These are phyloP conservation scores for Apiospora kogelbergensis DNA, from an alignment of 2,329 filamentous ascomycete species.

Conservation along the genomic window DNA sequence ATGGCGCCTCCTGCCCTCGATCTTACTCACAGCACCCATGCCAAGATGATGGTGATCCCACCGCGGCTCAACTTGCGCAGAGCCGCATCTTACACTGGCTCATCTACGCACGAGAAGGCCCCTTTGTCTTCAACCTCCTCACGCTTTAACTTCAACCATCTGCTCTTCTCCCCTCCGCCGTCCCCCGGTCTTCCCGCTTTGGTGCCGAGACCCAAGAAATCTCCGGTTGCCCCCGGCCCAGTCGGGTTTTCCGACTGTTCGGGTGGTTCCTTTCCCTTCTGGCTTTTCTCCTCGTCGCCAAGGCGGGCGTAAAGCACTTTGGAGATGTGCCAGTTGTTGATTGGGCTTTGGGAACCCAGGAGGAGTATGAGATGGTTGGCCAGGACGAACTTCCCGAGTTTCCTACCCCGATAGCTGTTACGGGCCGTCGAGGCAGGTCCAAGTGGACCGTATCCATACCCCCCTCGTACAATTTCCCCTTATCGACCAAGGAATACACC, in stretches of 20 bases:
- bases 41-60: slow-evolving; percentile 53
- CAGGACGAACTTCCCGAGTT: slow-evolving; percentile 67
- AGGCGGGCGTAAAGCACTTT: slow-evolving; percentile 31
- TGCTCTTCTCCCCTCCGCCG: slow-evolving; percentile 66
- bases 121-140: slow-evolving; percentile 51
- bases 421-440: slow-evolving; percentile 61
- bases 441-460: slow-evolving; percentile 86
- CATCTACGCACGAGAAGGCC: slow-evolving; percentile 42
- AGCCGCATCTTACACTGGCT: slow-evolving; percentile 53
- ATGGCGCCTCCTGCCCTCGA: slow-evolving; percentile 33
- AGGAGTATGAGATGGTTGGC: slow-evolving; percentile 66
- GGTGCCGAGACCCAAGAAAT: slow-evolving; percentile 64
- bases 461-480: slow-evolving; percentile 62
- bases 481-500: slow-evolving; percentile 64
- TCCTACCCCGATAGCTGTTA: slow-evolving; percentile 70
- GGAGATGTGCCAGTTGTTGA: slow-evolving; percentile 32
- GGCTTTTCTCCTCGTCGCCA: slow-evolving; percentile 51
- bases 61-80: slow-evolving; percentile 60
- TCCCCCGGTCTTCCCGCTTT: slow-evolving; percentile 71
- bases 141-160: slow-evolving; percentile 65
- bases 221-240: slow-evolving; percentile 55
- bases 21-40: slow-evolving; percentile 42
- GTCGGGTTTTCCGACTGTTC: slow-evolving; percentile 55
- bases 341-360: slow-evolving; percentile 39
- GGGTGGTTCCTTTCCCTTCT: slow-evolving; percentile 53